A percentile compares a stretch with the other conserved stretches of the same genome.
phyloP scores from a whole-genome alignment of 2,329 filamentous ascomycete genomes.

The Cadophora sp. region DNA sequence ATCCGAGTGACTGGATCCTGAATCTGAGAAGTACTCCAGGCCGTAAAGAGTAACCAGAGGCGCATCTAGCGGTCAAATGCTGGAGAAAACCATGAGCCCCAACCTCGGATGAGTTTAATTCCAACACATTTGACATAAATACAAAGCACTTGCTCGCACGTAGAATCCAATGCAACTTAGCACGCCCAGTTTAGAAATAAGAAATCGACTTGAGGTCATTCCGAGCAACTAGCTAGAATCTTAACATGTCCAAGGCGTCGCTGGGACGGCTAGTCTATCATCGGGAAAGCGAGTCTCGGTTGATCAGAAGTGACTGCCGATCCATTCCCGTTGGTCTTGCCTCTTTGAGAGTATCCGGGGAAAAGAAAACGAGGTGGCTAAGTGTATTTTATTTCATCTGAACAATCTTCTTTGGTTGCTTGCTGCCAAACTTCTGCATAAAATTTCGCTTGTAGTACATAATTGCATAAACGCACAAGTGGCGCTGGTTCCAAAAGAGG shows the following conservation, averaged over 20 bases:
- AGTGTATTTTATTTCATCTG: not conserved
- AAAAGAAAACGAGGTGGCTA: not conserved
- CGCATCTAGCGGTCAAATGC: not conserved
- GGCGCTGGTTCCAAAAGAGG: not conserved
- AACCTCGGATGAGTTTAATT: not conserved
- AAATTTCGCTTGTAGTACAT: not conserved
- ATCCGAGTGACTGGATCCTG: not conserved
- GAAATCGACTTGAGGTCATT: conserved; percentile 8
- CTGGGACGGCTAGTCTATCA: too few relatives aligned
- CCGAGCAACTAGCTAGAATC: not conserved
- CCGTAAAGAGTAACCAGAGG: not conserved
- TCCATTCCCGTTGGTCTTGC: not conserved
- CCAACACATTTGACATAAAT: not conserved
- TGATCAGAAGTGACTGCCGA: not conserved
- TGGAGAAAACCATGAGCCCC: not conserved
- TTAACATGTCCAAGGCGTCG: not conserved
- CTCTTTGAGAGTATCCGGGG: not conserved
- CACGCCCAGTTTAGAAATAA: not conserved
- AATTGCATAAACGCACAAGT: not conserved
- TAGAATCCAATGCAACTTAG: not conserved
- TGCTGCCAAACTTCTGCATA: not conserved
- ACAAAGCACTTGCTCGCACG: not conserved
- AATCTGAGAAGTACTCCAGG: too few relatives aligned
- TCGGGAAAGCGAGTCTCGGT: not conserved
- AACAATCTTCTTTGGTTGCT: not conserved